These are phyloP conservation scores for Neonectria faginata DNA, from an alignment of 2,329 filamentous ascomycete species.

Conservation along the genomic window DNA sequence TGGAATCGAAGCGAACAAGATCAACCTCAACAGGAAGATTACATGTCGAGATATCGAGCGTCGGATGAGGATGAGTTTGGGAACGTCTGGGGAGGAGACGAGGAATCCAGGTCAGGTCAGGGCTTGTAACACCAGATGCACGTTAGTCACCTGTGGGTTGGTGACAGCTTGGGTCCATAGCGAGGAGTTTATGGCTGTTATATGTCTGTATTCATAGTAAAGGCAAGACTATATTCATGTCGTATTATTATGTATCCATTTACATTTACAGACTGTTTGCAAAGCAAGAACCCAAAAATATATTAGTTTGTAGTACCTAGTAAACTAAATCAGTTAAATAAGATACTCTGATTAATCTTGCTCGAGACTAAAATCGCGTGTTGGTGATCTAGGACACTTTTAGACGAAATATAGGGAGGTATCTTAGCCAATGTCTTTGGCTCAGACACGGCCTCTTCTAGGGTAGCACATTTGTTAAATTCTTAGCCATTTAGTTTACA, in stretches of 20 bases:
- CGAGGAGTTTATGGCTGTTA: conserved; percentile 43
- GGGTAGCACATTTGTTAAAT: background rate
- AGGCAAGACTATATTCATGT: background rate
- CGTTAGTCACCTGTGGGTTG: conserved; percentile 24
- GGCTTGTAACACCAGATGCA: conserved; percentile 36
- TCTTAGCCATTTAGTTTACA: no score
- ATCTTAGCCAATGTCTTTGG: no score
- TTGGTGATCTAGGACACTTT: no score
- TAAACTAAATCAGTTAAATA: no score
- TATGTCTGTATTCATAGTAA: conserved; percentile 10
- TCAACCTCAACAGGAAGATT: conserved; percentile 29
- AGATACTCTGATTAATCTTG: no score
- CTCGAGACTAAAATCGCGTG: no score
- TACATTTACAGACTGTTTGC: background rate
- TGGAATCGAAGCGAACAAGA: conserved; percentile 19
- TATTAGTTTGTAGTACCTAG: no score
- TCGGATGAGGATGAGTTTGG: conserved; percentile 58
- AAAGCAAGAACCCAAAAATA: background rate
- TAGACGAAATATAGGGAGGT: no score
- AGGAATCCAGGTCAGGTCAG: conserved; percentile 38
- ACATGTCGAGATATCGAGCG: conserved; percentile 45
- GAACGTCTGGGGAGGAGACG: conserved; percentile 58
- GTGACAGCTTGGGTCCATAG: conserved; percentile 36
- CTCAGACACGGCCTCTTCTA: background rate
- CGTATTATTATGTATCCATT: background rate